Evolutionary conservation across 1,139 yeast species (phyloP), one percentile per base, ranked within the genome.

Genomic region (Pichia sp.): DNA sequence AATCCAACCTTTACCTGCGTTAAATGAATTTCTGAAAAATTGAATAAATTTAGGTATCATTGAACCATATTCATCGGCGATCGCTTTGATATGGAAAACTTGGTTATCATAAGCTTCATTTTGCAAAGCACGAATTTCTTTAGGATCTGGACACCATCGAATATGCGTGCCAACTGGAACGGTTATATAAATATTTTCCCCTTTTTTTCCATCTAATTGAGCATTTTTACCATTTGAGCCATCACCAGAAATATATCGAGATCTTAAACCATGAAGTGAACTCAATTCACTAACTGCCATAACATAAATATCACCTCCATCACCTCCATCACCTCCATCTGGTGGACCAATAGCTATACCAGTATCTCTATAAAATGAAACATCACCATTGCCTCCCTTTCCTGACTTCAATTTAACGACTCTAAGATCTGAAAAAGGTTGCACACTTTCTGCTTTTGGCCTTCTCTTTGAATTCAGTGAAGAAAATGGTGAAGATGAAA

Each of bases 241-340:
- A 50, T 74, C 74, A 23, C 71, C 75, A 0, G 97, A 96, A 25
- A 70, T 69, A 62, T 87, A 87, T 11, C 75, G 73, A 37, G 82
- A 74, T 51, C 76, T 76, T 25, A 92, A 59, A 52, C 80, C 78
- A 56, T 87, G 90, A 49, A 92, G 65, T 1, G 92, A 80, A 33
- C 81, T 76, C 44, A 82, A 57, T 16, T 84, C 86, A 37, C 76
- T 79, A 2, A 82, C 81, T 2, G 95, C 96, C 60, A 81, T 86
- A 4, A 92, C 75, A 59, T 82, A 90, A 3, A 92, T 75, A 45
- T 84, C 74, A 2, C 98, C 98, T 11, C 98, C 98, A 50, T 73
- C 69, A 6, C 98, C 98, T 24, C 98, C 98, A 64, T 92, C 97
- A 16, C 98, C 98, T 25, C 98, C 98, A 63, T 90, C 96, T 0